These are phyloP conservation scores for Lizonia empirigonia DNA, from an alignment of 2,329 filamentous ascomycete genomes.

Conservation along the genomic window DNA sequence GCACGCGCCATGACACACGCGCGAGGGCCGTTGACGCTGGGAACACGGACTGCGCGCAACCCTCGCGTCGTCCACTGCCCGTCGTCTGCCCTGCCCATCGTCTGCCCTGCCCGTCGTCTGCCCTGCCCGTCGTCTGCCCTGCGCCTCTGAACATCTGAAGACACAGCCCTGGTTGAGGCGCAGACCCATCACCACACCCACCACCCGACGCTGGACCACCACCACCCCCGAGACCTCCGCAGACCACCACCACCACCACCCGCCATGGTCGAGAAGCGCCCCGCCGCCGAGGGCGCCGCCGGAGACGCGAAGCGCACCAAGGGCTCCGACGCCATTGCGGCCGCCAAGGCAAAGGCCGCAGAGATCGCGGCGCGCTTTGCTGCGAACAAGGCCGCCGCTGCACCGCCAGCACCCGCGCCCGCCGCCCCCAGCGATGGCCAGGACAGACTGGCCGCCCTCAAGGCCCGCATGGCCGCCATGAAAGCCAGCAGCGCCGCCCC, in stretches of 20 bases:
- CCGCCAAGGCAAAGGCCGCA: constrained; percentile 42
- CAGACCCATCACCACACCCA: constrained; percentile 19
- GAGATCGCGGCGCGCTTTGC: constrained; percentile 44
- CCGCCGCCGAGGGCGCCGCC: constrained; percentile 43
- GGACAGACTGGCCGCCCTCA: constrained; percentile 26
- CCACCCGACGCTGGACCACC: not conserved
- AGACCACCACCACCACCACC: not conserved
- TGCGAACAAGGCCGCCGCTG: constrained; percentile 29
- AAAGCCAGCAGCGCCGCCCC: constrained; percentile 67
- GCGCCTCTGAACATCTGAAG: too few relatives aligned
- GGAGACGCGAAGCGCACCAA: constrained; percentile 49
- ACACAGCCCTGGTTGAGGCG: too few relatives aligned
- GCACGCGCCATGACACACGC: not conserved
- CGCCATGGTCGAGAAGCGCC: constrained; percentile 53
- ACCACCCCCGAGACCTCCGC: constrained; percentile 18
- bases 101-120: too few relatives aligned
- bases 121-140: too few relatives aligned
- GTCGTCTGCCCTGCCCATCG: not conserved
- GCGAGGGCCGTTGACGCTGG: too few relatives aligned
- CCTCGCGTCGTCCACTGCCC: not conserved
- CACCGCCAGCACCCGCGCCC: constrained; percentile 19
- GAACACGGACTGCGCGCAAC: too few relatives aligned
- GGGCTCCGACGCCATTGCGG: constrained; percentile 39
- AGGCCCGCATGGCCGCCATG: constrained; percentile 38
- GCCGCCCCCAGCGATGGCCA: constrained; percentile 10